phyloP scores from a whole-genome alignment of 2,329 filamentous ascomycete genomes.

The Talaromyces atroroseus region DNA sequence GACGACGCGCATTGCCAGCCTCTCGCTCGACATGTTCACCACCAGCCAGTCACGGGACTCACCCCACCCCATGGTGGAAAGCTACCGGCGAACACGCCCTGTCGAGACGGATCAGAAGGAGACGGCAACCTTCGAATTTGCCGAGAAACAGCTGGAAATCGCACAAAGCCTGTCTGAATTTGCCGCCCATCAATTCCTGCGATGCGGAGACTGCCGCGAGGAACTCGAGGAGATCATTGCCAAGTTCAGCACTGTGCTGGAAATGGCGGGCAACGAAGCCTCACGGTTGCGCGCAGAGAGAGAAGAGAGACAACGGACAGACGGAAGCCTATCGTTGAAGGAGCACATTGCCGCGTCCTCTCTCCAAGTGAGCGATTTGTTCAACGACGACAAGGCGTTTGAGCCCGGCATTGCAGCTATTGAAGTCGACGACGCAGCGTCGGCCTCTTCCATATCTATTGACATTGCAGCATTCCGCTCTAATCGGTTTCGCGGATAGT shows the following conservation, averaged over 20 bases:
- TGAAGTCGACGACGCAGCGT: conserved; percentile 32
- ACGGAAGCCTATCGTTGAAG: not conserved
- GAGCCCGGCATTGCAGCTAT: conserved; percentile 22
- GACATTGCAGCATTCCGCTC: conserved; percentile 32
- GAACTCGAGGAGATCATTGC: conserved; percentile 67
- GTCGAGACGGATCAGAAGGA: conserved; percentile 51
- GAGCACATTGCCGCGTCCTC: not conserved
- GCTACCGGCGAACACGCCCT: not conserved
- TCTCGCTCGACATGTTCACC: conserved; percentile 15
- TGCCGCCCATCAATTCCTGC: conserved; percentile 82
- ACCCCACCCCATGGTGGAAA: not conserved
- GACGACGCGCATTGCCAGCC: conserved; percentile 23
- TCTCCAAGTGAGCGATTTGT: not conserved
- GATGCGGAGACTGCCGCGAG: conserved; percentile 75
- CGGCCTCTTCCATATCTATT: conserved; percentile 30
- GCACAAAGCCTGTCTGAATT: conserved; percentile 78
- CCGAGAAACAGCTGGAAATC: conserved; percentile 73
- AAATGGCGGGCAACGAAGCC: conserved; percentile 56
- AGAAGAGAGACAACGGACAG: conserved; percentile 17
- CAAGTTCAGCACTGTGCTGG: conserved; percentile 59
- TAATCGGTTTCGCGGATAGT: conserved; percentile 19
- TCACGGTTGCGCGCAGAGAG: conserved; percentile 52
- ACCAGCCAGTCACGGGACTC: conserved; percentile 8
- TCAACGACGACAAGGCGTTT: conserved; percentile 18
- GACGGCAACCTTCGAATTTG: conserved; percentile 58